These are phyloP conservation scores for Macrolepiota albuminosa DNA, from an alignment of 768 basidiomycete genomes.

Conservation along the genomic window DNA sequence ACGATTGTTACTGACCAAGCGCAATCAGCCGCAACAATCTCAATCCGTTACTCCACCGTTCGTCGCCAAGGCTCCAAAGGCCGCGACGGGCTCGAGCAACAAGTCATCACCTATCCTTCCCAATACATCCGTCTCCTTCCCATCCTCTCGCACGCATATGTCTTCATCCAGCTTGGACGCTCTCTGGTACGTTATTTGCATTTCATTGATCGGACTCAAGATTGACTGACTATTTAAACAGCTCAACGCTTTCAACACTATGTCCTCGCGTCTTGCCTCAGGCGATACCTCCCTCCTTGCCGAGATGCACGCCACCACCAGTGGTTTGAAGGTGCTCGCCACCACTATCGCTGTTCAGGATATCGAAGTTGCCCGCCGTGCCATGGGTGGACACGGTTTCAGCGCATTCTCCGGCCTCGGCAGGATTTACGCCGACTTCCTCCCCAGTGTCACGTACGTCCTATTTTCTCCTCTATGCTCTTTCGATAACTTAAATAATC, in stretches of 20 bases:
- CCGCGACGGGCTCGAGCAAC: slow-evolving; percentile 52
- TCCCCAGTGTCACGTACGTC: slow-evolving; percentile 60
- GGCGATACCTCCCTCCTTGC: slow-evolving; percentile 62
- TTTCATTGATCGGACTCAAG: neutral
- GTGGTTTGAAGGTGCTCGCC: slow-evolving; percentile 62
- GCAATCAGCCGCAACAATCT: slow-evolving; percentile 49
- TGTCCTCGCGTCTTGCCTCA: slow-evolving; percentile 42
- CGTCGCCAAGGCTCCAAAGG: slow-evolving; percentile 60
- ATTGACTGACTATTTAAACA: slow-evolving; percentile 17
- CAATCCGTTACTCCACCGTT: slow-evolving; percentile 70
- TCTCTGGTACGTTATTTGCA: slow-evolving; percentile 39
- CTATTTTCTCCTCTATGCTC: neutral
- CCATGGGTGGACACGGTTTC: slow-evolving; percentile 78
- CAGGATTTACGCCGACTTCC: slow-evolving; percentile 55
- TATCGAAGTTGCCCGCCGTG: slow-evolving; percentile 60
- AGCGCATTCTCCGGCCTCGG: slow-evolving; percentile 67
- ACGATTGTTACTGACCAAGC: neutral
- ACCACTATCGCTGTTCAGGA: slow-evolving; percentile 49
- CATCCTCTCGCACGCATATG: slow-evolving; percentile 62
- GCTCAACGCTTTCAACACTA: slow-evolving; percentile 45
- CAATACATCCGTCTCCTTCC: slow-evolving; percentile 70
- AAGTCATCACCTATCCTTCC: slow-evolving; percentile 70
- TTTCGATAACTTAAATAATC: neutral
- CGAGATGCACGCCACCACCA: slow-evolving; percentile 68
- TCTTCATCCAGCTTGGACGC: slow-evolving; percentile 60